These are phyloP conservation scores for Huntiella moniliformis DNA, from an alignment of 2,329 filamentous ascomycete genomes.

Conservation along the genomic window DNA sequence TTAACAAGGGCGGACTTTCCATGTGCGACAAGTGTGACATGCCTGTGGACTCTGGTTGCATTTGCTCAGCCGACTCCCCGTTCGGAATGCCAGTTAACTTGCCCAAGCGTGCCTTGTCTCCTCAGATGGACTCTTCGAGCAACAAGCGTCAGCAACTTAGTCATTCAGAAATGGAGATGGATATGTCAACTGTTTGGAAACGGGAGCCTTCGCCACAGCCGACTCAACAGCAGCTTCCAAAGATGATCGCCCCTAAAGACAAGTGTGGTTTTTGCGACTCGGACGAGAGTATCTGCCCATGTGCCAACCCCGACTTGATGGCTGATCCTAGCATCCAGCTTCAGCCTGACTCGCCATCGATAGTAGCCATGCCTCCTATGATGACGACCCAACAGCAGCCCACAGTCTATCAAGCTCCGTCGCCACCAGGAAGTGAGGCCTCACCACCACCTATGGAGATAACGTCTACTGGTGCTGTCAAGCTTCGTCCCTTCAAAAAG, in stretches of 20 bases:
- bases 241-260: conserved; percentile 35
- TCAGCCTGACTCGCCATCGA: conserved; percentile 15
- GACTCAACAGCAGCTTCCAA: conserved; percentile 20
- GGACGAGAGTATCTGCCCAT: conserved; percentile 66
- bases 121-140: conserved; percentile 12
- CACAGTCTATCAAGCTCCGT: conserved; percentile 31
- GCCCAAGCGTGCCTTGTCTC: conserved; percentile 33
- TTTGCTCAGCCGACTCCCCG: not conserved
- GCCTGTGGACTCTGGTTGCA: conserved; percentile 1
- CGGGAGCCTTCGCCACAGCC: conserved; percentile 17
- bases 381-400: conserved; percentile 15
- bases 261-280: conserved; percentile 60
- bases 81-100: not conserved
- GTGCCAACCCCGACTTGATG: conserved; percentile 36
- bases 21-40: conserved; percentile 42
- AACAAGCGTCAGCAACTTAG: conserved; percentile 23
- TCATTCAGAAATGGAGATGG: conserved; percentile 39
- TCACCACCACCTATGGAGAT: conserved; percentile 36
- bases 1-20: conserved; percentile 24
- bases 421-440: conserved; percentile 42
- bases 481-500: conserved; percentile 26
- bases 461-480: conserved; percentile 40
- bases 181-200: conserved; percentile 51
- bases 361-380: conserved; percentile 22
- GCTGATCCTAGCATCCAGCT: conserved; percentile 2